phyloP scores from a whole-genome alignment of 805 yeast species.

The Suhomyces sp. region DNA sequence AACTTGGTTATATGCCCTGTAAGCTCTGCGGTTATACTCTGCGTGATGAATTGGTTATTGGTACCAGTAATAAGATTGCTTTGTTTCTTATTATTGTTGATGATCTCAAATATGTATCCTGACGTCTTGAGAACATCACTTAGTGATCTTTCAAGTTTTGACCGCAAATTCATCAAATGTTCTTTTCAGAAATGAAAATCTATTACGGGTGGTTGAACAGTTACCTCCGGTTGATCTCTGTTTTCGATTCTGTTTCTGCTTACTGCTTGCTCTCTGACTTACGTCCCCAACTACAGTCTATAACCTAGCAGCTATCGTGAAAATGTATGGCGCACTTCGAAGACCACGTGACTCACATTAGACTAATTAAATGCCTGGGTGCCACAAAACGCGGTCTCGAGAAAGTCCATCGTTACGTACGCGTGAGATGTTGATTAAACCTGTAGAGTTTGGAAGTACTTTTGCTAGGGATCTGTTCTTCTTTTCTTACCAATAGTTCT shows the following conservation, averaged over 20 bases:
- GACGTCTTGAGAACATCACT: conserved; percentile 40
- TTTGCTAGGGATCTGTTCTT: not conserved
- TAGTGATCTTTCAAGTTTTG: conserved; percentile 38
- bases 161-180: conserved; percentile 37
- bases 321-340: not conserved
- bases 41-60: conserved; percentile 40
- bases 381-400: conserved; percentile 1
- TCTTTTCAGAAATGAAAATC: not conserved
- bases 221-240: not conserved
- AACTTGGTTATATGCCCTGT: conserved; percentile 33
- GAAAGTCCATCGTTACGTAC: not conserved
- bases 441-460: not conserved
- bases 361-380: not conserved
- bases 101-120: conserved; percentile 43
- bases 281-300: not conserved
- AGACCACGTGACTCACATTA: not conserved
- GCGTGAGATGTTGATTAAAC: not conserved
- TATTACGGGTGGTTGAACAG: not conserved
- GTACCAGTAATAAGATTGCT: conserved; percentile 42
- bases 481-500: not conserved
- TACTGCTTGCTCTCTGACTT: not conserved
- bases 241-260: not conserved
- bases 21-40: conserved; percentile 35
- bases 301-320: not conserved
- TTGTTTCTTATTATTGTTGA: conserved; percentile 39